Percentiles rank a stretch among this genome's conserved stretches.
phyloP scores from a whole-genome alignment of 1,139 yeast genomes.

The Zygosaccharomyces pseudobailii region DNA sequence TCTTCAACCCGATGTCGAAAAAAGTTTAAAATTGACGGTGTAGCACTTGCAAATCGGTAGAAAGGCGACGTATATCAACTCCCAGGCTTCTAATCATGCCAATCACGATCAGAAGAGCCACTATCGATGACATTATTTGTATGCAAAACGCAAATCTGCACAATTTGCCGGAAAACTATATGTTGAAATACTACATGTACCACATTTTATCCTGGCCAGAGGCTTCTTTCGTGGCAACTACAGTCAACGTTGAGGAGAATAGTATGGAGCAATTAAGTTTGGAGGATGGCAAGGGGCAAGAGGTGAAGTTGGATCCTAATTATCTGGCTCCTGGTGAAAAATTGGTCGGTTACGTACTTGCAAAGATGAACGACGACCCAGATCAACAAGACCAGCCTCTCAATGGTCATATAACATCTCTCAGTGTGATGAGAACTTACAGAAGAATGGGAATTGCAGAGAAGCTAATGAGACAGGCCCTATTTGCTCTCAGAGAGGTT shows the following conservation, averaged over 20 bases:
- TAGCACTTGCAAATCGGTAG: neutral
- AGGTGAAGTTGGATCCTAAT: slow-evolving; percentile 43
- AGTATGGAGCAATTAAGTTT: slow-evolving; percentile 32
- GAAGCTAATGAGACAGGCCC: slow-evolving; percentile 82
- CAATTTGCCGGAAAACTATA: slow-evolving; percentile 92
- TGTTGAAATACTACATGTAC: slow-evolving; percentile 86
- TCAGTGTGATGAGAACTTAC: slow-evolving; percentile 92
- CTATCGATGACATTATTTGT: slow-evolving; percentile 80
- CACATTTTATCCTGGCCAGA: slow-evolving; percentile 97
- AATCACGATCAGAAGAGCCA: slow-evolving; percentile 84
- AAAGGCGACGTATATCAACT: neutral
- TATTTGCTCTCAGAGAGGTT: slow-evolving; percentile 73
- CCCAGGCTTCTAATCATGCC: slow-evolving; percentile 46
- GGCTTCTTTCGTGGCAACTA: slow-evolving; percentile 92
- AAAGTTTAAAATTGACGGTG: neutral
- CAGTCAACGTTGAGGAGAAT: slow-evolving; percentile 45
- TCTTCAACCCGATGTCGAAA: neutral
- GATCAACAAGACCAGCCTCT: slow-evolving; percentile 58
- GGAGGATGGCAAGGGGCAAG: slow-evolving; percentile 21
- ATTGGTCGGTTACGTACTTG: slow-evolving; percentile 89
- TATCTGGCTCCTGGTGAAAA: slow-evolving; percentile 66
- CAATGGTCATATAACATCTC: slow-evolving; percentile 91
- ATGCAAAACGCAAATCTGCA: slow-evolving; percentile 95
- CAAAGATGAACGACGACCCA: slow-evolving; percentile 95
- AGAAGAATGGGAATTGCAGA: slow-evolving; percentile 95